These are phyloP conservation scores for Arthrobotrys iridis DNA, from an alignment of 2,329 filamentous ascomycete species.

Conservation along the genomic window DNA sequence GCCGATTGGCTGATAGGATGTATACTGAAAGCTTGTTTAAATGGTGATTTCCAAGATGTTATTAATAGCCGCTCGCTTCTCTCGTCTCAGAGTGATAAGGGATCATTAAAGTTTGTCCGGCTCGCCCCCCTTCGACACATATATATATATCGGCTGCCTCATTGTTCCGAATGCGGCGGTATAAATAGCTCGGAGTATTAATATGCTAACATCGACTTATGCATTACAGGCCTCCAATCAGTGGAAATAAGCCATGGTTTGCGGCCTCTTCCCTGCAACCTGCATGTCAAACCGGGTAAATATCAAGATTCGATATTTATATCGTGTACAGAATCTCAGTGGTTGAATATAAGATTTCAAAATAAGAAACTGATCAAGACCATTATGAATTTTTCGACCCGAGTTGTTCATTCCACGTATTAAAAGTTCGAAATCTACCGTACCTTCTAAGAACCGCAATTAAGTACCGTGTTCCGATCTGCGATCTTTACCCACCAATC, in stretches of 20 bases:
- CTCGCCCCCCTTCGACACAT: too few relatives aligned
- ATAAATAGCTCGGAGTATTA: constrained; percentile 1
- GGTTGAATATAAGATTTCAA: not conserved
- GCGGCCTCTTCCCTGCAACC: not conserved
- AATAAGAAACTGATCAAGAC: not conserved
- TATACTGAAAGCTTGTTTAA: not conserved
- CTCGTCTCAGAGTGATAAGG: too few relatives aligned
- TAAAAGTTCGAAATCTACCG: not conserved
- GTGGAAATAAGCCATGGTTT: constrained; percentile 5
- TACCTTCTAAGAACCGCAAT: too few relatives aligned
- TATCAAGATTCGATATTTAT: not conserved
- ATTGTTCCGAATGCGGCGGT: not conserved
- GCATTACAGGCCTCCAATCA: not conserved
- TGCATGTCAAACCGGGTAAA: not conserved
- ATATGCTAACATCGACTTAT: not conserved
- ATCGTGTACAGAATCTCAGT: not conserved
- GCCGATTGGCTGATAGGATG: too few relatives aligned
- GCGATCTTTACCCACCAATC: constrained; percentile 31
- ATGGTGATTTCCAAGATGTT: not conserved
- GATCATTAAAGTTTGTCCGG: too few relatives aligned
- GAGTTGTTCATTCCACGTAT: too few relatives aligned
- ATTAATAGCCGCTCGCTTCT: not conserved
- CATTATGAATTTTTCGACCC: too few relatives aligned
- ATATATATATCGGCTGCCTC: too few relatives aligned
- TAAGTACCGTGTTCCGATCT: constrained; percentile 28